Evolutionary conservation across 2,329 filamentous ascomycete genomes (phyloP), one percentile per base, ranked within the genome.

Genomic region (Tolypocladium ophioglossoides): DNA sequence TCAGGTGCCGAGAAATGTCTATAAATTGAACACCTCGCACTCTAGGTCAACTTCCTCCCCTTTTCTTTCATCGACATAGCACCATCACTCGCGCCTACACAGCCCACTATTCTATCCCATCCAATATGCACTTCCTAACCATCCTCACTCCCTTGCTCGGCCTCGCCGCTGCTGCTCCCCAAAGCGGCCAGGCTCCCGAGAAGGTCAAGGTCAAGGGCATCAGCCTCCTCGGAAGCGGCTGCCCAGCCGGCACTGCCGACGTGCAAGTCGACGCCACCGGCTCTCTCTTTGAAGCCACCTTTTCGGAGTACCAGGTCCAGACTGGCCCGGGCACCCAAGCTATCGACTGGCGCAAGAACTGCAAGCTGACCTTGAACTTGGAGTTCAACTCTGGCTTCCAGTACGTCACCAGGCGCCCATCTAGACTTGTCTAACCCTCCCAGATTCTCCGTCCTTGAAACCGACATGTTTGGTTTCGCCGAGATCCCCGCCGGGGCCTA

Each of bases 401-500:
- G 63, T 64, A 55, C 5, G 59, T 32, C 12, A 1, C 12, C n/a
- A 32, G 2, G n/a, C 24, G 41, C 4, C 10, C 10, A 6, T 7
- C 14, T 7, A 30, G 4, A 7, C n/a, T 30, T 5, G n/a, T 9
- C 32, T 18, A 34, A 27, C 20, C 32, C 32, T 34, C 11, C 4
- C 5, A 64, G 62, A 40, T 64, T 64, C 54, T 59, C 62, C 40
- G 54, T 63, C 53, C 34, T 64, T 16, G 56, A 60, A 11, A 63
- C 62, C 51, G 54, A 62, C 56, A 63, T 64, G 62, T 58, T 61
- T 32, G 62, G 62, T 27, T 64, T 61, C 52, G 62, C 62, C 16
- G 56, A 63, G 48, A 64, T 64, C 40, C 62, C 62, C 34, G 50
- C 52, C 9, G 58, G 57, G 4, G 61, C 57, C 18, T 55, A 40